Evolutionary conservation across 2,329 filamentous ascomycete species (phyloP), one percentile per base, ranked within the genome.

Genomic region (Dactylellina drechsleri): DNA sequence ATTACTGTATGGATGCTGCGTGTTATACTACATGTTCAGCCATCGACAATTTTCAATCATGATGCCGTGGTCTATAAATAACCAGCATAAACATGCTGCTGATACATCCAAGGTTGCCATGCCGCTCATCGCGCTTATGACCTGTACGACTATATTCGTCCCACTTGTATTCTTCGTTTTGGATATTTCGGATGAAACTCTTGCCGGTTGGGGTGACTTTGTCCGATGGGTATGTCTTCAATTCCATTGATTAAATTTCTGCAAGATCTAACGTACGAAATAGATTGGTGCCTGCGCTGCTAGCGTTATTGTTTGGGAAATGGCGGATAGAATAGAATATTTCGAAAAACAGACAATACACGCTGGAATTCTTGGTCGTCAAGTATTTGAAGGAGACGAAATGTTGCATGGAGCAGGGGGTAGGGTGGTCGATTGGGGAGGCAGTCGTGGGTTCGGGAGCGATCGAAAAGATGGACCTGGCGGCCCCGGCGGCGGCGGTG

Each of bases 271-370:
- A 75, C 59, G 15, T 16, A n/a, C 10, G 18, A 16, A 4, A 59
- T 59, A 75, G 71, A 68, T 97, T n/a, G 93, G 93, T 56, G 93
- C 93, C 0, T 93, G 93, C 0, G 93, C 93, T 0, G 93, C 93
- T 28, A 96, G 92, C 82, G 93, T 97, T n/a, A 92, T 97, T 20
- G 93, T 97, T 1, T 97, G 93, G 93, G 93, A 97, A 82, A 97
- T 93, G 93, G 93, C 97, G 2, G 93, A 97, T 82, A 87, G 93
- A 26, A 97, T 97, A 57, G 93, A 97, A 81, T 92, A 93, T 0
- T 82, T 97, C 76, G 93, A 97, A 83, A 88, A 93, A 78, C 93
- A 97, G 81, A 93, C 97, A 81, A 92, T 93, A 82, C 96, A 96
- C 82, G 93, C 96, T 79, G 93, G 93, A 0, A 96, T 97, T 66